Base-by-base conservation (phyloP, 2,329 filamentous ascomycete genomes). In the Aspergillus fumigatiaffinis region DNA sequence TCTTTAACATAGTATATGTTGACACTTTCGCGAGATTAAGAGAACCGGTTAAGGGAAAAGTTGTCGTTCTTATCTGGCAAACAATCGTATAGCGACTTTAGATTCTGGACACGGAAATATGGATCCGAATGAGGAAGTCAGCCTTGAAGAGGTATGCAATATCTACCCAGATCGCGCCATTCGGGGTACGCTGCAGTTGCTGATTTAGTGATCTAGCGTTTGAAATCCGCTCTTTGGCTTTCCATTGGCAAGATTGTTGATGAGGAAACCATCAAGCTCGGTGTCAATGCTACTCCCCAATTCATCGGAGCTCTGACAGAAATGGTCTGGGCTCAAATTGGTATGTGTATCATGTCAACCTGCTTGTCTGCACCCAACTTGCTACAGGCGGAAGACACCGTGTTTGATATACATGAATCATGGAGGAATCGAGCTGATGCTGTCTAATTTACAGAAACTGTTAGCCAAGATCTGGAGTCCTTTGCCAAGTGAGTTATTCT, bases 221-320 rank as follows among this genome's bases (percentile, higher is more conserved):
- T 94, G 67, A 95, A 95, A 79, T 86, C 89, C 38, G 89, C 90
- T 14, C 84, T 96, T 25, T 96, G 91, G 91, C 88, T 88, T 68
- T 84, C 87, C 25, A 84, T 96, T 58, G 90, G 91, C 63, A 89
- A 91, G 71, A 93, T 95, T 59, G 90, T 96, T 62, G 93, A 97
- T 72, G 87, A 93, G 63, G 89, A 96, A 71, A 88, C 87, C 20
- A 77, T 91, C 29, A 80, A 83, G 56, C 80, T 87, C 28, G 86
- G 90, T 69, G 83, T 91, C 62, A 97, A 96, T 73, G 91, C 92
- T 6, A 96, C 93, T 26, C 91, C 91, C 1, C 91, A 96, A 69
- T 96, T 95, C 73, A 95, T 95, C 64, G 91, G 88, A 8, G 85
- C 89, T 0, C 74, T 95, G 69, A 94, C 90, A 0, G 92, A 96